Evolutionary conservation across 441 rosid species (phyloP).

Genomic region (Flueggea neowawraea): DNA sequence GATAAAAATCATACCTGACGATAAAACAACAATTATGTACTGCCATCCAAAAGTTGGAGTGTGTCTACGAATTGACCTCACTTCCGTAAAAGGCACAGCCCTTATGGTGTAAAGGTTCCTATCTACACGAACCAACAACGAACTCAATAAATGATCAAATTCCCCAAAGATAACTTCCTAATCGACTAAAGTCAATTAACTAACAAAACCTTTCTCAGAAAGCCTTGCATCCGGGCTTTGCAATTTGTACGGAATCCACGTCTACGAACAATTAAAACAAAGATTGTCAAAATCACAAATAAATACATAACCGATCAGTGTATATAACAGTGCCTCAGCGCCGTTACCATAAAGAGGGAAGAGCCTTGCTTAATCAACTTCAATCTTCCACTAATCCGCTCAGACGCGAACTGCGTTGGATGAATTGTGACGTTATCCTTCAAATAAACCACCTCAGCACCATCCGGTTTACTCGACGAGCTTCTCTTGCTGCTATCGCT

Average conservation of each 20-base stretch:
- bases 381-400: conserved; percentile 90
- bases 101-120: conserved; percentile 87
- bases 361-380: conserved; percentile 84
- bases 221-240: conserved; percentile 61
- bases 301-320: background rate
- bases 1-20: conserved; percentile 57
- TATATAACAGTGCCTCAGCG: too few species aligned
- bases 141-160: conserved; percentile 2
- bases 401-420: conserved; percentile 89
- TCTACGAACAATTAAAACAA: conserved; percentile 29
- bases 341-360: conserved; percentile 64
- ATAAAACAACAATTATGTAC: conserved; percentile 78
- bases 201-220: conserved; percentile 68
- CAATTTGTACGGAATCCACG: conserved; percentile 94
- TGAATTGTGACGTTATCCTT: conserved; percentile 94
- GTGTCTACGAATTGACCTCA: conserved; percentile 82
- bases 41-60: conserved; percentile 97
- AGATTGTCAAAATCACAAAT: background rate
- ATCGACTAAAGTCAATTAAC: background rate
- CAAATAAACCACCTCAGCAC: conserved; percentile 63
- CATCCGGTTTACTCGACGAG: conserved; percentile 59
- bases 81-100: conserved; percentile 72
- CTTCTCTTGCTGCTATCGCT: conserved; percentile 58
- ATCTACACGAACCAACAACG: conserved; percentile 45
- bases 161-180: background rate